These are phyloP conservation scores for Aspergillus pseudoterreus DNA, from an alignment of 2,329 filamentous ascomycete species.

Conservation along the genomic window DNA sequence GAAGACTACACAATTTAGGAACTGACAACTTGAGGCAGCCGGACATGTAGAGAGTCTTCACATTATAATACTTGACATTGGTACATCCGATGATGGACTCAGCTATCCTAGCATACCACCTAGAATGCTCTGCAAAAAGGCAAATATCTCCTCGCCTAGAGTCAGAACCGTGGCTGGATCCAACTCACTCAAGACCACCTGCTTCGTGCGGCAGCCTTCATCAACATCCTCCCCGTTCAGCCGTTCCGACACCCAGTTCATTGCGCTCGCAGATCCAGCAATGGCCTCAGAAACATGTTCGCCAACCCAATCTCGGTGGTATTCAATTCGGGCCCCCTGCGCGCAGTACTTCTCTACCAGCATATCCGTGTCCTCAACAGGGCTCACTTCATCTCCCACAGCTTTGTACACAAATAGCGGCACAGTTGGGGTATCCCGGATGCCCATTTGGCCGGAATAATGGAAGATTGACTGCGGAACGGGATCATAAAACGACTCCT, in stretches of 20 bases:
- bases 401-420: conserved; percentile 29
- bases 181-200: conserved; percentile 4
- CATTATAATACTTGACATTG: too few relatives aligned
- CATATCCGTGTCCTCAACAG: conserved; percentile 23
- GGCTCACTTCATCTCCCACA: conserved; percentile 26
- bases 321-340: conserved; percentile 16
- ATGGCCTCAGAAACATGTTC: conserved; percentile 19
- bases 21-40: too few relatives aligned
- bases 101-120: background rate
- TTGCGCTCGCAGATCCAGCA: conserved; percentile 11
- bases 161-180: background rate
- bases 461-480: conserved; percentile 9
- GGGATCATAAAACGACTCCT: conserved; percentile 5
- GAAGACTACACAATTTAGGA: too few relatives aligned
- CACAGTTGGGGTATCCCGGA: conserved; percentile 6
- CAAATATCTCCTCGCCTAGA: conserved; percentile 1
- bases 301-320: conserved; percentile 25
- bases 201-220: background rate
- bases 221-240: conserved; percentile 1
- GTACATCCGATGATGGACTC: background rate
- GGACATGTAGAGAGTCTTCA: too few relatives aligned
- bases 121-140: background rate
- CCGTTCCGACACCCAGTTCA: conserved; percentile 8
- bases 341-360: conserved; percentile 17
- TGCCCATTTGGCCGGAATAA: conserved; percentile 14